A percentile compares a stretch with the other conserved stretches of the same genome.
These are phyloP conservation scores for Venturia pyrina DNA, from an alignment of 2,329 filamentous ascomycete species.

Conservation along the genomic window DNA sequence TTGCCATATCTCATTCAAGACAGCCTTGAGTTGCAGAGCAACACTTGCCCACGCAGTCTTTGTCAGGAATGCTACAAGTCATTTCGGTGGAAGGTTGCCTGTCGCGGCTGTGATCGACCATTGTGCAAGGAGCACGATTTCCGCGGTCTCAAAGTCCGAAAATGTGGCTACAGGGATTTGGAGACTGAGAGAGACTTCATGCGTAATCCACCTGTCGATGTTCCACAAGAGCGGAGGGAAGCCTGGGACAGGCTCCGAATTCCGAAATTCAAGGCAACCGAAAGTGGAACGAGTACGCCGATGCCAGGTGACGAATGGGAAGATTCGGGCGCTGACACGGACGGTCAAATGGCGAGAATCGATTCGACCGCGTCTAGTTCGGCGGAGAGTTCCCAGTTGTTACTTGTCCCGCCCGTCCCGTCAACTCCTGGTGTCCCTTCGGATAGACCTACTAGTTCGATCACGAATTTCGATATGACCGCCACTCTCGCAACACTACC, in stretches of 20 bases:
- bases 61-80: conserved; percentile 49
- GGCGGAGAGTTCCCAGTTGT: neutral
- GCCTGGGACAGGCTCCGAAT: neutral
- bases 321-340: neutral
- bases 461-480: neutral
- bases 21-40: conserved; percentile 32
- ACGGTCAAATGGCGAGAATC: conserved; percentile 1
- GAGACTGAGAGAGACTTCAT: conserved; percentile 36
- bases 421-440: neutral
- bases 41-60: conserved; percentile 43
- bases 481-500: neutral
- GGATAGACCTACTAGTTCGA: neutral
- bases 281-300: conserved; percentile 2
- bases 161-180: conserved; percentile 48
- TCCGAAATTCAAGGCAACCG: conserved; percentile 3
- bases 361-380: neutral
- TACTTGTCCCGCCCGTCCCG: conserved; percentile 2
- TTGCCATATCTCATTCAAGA: conserved; percentile 30
- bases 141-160: conserved; percentile 43
- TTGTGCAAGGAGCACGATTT: conserved; percentile 52
- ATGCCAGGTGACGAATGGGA: neutral
- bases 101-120: conserved; percentile 45
- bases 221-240: conserved; percentile 13
- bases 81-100: conserved; percentile 51
- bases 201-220: conserved; percentile 22